These are phyloP conservation scores for Heliamphora pulchella DNA, from an alignment of 179 eudicot genomes.

Conservation along the genomic window DNA sequence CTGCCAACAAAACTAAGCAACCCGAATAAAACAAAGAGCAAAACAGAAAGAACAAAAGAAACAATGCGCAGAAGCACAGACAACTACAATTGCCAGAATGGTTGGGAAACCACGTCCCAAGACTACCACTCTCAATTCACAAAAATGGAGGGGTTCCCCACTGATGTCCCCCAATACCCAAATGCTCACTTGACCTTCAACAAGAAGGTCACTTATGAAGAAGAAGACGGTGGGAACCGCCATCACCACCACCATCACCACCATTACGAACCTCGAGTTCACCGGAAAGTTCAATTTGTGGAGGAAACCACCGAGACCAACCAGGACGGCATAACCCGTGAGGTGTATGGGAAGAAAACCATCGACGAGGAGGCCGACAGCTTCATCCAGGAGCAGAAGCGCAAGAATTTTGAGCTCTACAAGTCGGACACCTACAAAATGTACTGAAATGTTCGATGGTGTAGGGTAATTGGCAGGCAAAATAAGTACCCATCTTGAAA, in stretches of 20 bases:
- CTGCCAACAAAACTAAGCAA: not conserved
- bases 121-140: slow-evolving; percentile 8
- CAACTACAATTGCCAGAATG: slow-evolving; percentile 7
- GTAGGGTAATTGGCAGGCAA: not conserved
- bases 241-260: not conserved
- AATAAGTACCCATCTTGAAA: not conserved
- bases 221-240: not conserved
- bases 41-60: not conserved
- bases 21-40: not conserved
- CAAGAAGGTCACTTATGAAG: slow-evolving; percentile 2
- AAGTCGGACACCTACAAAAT: slow-evolving; percentile 27
- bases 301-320: slow-evolving; percentile 2
- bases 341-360: slow-evolving; percentile 8
- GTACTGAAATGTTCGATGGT: not conserved
- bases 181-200: slow-evolving; percentile 9
- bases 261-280: not conserved
- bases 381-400: slow-evolving; percentile 31
- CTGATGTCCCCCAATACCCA: slow-evolving; percentile 14
- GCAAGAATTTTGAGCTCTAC: slow-evolving; percentile 33
- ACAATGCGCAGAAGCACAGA: not conserved
- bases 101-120: slow-evolving; percentile 12
- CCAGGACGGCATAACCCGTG: not conserved
- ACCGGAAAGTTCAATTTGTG: slow-evolving; percentile 25
- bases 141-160: not conserved
- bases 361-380: slow-evolving; percentile 38